Evolutionary conservation across 1,284 basidiomycete species (phyloP).

Genomic region (Leucoagaricus sp.): DNA sequence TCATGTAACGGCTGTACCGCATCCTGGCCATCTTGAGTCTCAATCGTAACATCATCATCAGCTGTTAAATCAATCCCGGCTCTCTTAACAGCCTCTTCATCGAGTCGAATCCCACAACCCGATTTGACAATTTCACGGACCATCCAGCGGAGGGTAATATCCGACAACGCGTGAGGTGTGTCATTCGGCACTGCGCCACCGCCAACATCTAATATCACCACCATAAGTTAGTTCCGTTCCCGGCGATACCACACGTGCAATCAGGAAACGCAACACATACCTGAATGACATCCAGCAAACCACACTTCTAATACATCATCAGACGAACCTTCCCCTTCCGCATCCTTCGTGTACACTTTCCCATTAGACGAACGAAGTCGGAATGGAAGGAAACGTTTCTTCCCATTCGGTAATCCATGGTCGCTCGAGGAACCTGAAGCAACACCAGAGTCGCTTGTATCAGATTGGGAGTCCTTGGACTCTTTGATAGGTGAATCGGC

Average conservation of each 20-base stretch:
- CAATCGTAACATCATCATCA: constrained; percentile 18
- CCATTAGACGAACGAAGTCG: background rate
- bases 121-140: constrained; percentile 46
- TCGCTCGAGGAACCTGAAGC: background rate
- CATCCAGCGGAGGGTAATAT: constrained; percentile 78
- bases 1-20: constrained; percentile 42
- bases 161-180: constrained; percentile 44
- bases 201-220: constrained; percentile 55
- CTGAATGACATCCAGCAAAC: constrained; percentile 63
- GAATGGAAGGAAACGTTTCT: constrained; percentile 1
- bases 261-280: constrained; percentile 32
- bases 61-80: constrained; percentile 23
- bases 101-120: constrained; percentile 55
- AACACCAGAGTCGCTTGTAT: constrained; percentile 3
- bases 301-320: constrained; percentile 64
- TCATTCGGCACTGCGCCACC: constrained; percentile 57
- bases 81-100: constrained; percentile 33
- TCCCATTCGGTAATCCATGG: background rate
- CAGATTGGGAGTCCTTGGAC: background rate
- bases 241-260: background rate
- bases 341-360: background rate
- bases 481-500: background rate
- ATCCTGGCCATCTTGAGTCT: constrained; percentile 32
- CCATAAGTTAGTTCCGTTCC: background rate
- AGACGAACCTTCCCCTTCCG: constrained; percentile 18